These are phyloP conservation scores for Ceratobasidium sp. DNA, from an alignment of 1,284 basidiomycete species.

Conservation along the genomic window DNA sequence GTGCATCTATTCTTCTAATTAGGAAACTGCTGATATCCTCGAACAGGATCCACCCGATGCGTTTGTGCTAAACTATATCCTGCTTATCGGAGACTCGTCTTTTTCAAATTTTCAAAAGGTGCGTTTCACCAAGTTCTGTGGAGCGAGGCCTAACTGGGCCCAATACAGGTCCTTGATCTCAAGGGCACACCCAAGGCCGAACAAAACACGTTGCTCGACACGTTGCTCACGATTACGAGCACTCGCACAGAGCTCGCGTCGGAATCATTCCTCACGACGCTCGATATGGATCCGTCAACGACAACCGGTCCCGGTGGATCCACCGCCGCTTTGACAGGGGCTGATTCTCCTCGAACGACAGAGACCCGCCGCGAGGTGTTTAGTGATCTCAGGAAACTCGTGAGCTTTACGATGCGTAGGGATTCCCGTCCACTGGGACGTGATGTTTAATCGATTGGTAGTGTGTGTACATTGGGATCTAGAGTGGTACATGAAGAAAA, in stretches of 20 bases:
- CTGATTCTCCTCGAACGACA: slow-evolving; percentile 49
- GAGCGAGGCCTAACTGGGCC: background rate
- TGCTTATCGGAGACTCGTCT: slow-evolving; percentile 89
- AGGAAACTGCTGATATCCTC: background rate
- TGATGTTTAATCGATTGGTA: too few species aligned
- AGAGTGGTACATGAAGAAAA: too few species aligned
- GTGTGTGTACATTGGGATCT: too few species aligned
- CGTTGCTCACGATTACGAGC: slow-evolving; percentile 89
- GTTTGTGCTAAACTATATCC: slow-evolving; percentile 92
- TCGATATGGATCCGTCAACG: slow-evolving; percentile 88
- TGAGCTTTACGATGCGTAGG: slow-evolving; percentile 81
- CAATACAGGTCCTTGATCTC: slow-evolving; percentile 84
- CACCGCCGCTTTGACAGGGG: slow-evolving; percentile 61
- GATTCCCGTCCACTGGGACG: too few species aligned
- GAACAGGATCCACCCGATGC: slow-evolving; percentile 84
- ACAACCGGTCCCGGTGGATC: slow-evolving; percentile 53
- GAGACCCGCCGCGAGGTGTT: slow-evolving; percentile 68
- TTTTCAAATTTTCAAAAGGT: slow-evolving; percentile 99
- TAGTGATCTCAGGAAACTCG: slow-evolving; percentile 82
- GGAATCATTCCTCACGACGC: slow-evolving; percentile 86
- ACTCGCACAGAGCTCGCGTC: slow-evolving; percentile 84
- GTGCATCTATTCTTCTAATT: slow-evolving; percentile 45
- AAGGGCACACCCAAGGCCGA: slow-evolving; percentile 88
- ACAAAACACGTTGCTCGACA: slow-evolving; percentile 89
- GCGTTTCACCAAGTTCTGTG: slow-evolving; percentile 36